These are phyloP conservation scores for Phytophthora chlamydospora DNA, from an alignment of 352 stramenopile genomes.

Conservation along the genomic window DNA sequence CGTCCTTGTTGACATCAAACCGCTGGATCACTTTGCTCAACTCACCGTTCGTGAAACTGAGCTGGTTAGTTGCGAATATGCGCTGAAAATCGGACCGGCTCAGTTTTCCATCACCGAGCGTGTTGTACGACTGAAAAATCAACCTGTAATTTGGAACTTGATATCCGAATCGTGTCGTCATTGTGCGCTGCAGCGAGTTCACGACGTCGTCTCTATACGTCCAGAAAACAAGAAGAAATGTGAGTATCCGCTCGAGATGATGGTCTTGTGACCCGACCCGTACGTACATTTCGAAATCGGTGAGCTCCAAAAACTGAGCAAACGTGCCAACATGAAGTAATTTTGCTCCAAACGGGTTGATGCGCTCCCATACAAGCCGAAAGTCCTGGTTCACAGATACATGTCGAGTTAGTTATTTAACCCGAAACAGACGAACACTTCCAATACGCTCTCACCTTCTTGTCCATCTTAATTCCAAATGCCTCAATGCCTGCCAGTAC, in stretches of 20 bases:
- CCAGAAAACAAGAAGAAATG: conserved; percentile 4
- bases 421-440: background rate
- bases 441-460: conserved; percentile 52
- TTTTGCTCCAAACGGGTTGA: conserved; percentile 67
- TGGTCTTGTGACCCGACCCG: conserved; percentile 9
- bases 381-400: conserved; percentile 50
- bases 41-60: conserved; percentile 75
- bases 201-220: conserved; percentile 65
- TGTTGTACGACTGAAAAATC: conserved; percentile 83
- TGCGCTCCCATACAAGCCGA: conserved; percentile 67
- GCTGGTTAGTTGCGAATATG: conserved; percentile 67
- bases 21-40: conserved; percentile 82
- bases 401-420: conserved; percentile 4
- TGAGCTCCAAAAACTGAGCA: conserved; percentile 74
- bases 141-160: conserved; percentile 72
- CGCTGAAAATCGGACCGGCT: conserved; percentile 77
- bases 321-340: conserved; percentile 63
- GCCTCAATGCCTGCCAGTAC: conserved; percentile 57
- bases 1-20: conserved; percentile 80
- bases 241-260: background rate
- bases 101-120: conserved; percentile 67
- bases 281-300: conserved; percentile 73
- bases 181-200: conserved; percentile 62
- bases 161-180: conserved; percentile 69
- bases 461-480: conserved; percentile 78